Conservation (phyloP, 140 eudicot species). For the Bidens hawaiensis region DNA sequence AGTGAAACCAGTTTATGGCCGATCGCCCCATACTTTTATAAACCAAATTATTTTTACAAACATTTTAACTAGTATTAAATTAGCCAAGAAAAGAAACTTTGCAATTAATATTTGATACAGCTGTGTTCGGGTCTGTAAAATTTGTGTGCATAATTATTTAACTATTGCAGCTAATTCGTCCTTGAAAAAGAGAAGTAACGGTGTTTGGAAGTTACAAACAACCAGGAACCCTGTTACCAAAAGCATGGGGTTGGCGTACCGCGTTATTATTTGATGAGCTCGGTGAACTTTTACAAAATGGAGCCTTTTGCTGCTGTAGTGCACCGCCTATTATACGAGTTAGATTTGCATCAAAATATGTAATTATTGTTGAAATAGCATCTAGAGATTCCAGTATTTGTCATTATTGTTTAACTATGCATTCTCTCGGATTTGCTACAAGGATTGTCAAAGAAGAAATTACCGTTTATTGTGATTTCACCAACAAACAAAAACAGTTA, state of each 20-base stretch:
- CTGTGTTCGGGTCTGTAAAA: neutral
- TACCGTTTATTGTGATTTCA: too few species aligned
- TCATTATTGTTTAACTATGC: too few species aligned
- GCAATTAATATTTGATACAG: neutral
- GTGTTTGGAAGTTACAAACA: slow-evolving; percentile 95
- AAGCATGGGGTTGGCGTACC: slow-evolving; percentile 99
- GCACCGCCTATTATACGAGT: slow-evolving; percentile 87
- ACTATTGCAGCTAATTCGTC: slow-evolving; percentile 67
- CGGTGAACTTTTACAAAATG: slow-evolving; percentile 80
- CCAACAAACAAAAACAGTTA: too few species aligned
- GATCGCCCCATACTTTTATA: neutral
- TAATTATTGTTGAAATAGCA: slow-evolving; percentile 7
- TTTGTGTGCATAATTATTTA: neutral
- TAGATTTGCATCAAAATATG: neutral
- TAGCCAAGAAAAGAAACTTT: neutral
- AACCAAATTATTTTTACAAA: neutral
- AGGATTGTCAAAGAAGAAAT: too few species aligned
- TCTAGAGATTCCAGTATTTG: slow-evolving; percentile 16
- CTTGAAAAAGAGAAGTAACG: slow-evolving; percentile 97
- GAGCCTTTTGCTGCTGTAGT: slow-evolving; percentile 91
- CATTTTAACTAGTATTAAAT: neutral
- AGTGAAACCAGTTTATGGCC: neutral
- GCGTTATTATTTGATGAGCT: slow-evolving; percentile 88
- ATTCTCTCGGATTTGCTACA: too few species aligned
- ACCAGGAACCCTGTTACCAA: slow-evolving; percentile 90